Evolutionary conservation across 768 basidiomycete species (phyloP), one percentile per base, ranked within the genome.

Genomic region (Lentinula boryana): DNA sequence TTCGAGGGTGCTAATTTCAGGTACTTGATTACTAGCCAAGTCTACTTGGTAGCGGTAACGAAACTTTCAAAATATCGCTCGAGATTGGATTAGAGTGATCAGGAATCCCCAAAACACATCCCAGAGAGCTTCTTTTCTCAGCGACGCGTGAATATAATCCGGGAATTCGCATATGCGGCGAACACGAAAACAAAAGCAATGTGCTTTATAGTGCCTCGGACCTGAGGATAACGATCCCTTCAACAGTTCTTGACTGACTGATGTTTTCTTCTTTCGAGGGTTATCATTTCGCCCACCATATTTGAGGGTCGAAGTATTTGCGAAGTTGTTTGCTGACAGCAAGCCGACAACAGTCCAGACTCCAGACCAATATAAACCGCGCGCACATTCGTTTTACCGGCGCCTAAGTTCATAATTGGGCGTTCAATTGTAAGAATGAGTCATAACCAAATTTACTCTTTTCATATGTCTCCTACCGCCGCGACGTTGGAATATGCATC

Each of bases 401-500:
- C 27, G 27, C 4, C 27, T 27, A 27, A 27, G 2, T 27, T 27
- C 27, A 27, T 27, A 27, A 27, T 27, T 33, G 50, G 33, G 50
- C 50, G 50, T 16, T 15, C 16, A 51, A 51, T 35, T 51, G 50
- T 27, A 16, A 51, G 13, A 51, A 51, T 35, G 50, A 51, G 50
- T 33, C 41, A 61, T 4, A 43, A 16, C 35, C 41, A 16, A 23
- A 40, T 21, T 56, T 50, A 48, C 43, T 48, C 58, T 58, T 49
- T 51, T 52, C 60, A 52, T 32, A 80, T 80, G 79, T 68, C 78
- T 38, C 75, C 78, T 48, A 67, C 76, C 50, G 79, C 84, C 56
- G 43, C 55, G 2, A 86, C 82, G 46, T 72, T 88, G 64, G 89
- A 91, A 71, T 85, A 85, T 66, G 77, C 88, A 5, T 89, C 88